Evolutionary conservation across 345 rosid species (phyloP).

Genomic region (Lumnitzera racemosa): DNA sequence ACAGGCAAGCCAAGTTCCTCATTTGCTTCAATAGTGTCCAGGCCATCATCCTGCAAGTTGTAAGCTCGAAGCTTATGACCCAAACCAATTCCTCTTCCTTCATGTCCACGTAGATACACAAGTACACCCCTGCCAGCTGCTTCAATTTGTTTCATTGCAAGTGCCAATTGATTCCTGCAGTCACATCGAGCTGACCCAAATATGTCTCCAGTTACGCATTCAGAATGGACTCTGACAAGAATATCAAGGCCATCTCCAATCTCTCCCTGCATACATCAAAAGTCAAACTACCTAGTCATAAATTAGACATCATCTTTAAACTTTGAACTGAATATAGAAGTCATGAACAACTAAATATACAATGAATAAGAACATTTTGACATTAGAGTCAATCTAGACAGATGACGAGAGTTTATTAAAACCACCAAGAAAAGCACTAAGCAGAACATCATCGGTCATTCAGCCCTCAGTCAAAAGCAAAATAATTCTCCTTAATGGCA

Average conservation of each 20-base stretch:
- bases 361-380: no score
- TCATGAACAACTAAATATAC: no score
- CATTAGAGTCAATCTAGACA: neutral
- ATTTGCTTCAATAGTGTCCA: slow-evolving; percentile 61
- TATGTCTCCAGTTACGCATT: slow-evolving; percentile 91
- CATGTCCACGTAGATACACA: slow-evolving; percentile 89
- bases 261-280: slow-evolving; percentile 46
- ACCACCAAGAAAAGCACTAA: no score
- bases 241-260: slow-evolving; percentile 64
- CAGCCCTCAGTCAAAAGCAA: neutral
- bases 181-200: slow-evolving; percentile 79
- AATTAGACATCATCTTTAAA: no score
- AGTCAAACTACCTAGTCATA: neutral
- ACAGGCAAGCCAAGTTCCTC: slow-evolving; percentile 64
- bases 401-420: neutral
- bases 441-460: neutral
- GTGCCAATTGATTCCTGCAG: slow-evolving; percentile 67
- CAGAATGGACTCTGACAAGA: slow-evolving; percentile 90
- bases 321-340: no score
- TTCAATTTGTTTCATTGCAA: slow-evolving; percentile 83
- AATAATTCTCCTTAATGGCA: neutral
- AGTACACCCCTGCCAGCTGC: slow-evolving; percentile 70
- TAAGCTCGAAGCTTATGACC: slow-evolving; percentile 81
- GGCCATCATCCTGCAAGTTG: slow-evolving; percentile 53
- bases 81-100: slow-evolving; percentile 82